A percentile compares a stretch with the other conserved stretches of the same genome.
Evolutionary conservation across 768 basidiomycete genomes (phyloP).

Genomic region (Boletus pseudopeckii): DNA sequence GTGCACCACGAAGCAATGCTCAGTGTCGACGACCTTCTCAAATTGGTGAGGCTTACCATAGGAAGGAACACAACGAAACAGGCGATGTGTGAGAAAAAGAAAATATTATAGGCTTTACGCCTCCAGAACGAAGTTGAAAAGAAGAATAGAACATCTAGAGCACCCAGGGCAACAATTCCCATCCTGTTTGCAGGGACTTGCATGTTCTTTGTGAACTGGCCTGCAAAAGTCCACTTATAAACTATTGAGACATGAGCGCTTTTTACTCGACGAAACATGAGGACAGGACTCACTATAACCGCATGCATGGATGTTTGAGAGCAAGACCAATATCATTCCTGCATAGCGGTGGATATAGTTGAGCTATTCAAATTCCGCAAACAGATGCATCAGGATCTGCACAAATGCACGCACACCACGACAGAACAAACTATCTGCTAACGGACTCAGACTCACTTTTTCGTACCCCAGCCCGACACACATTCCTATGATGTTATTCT

Average conservation of each 20-base stretch:
- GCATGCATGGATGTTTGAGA: slow-evolving; percentile 40
- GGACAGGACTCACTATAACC: slow-evolving; percentile 35
- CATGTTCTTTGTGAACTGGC: slow-evolving; percentile 15
- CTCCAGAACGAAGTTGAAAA: slow-evolving; percentile 43
- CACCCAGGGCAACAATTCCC: slow-evolving; percentile 35
- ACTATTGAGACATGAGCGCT: slow-evolving; percentile 15
- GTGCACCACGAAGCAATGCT: background rate
- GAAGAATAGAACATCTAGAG: slow-evolving; percentile 36
- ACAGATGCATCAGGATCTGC: background rate
- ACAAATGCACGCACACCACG: background rate
- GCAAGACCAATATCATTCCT: slow-evolving; percentile 41
- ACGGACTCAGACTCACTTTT: slow-evolving; percentile 32
- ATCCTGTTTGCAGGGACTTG: slow-evolving; percentile 12
- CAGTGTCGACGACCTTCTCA: slow-evolving; percentile 11
- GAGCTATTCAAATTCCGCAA: slow-evolving; percentile 29
- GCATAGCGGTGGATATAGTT: slow-evolving; percentile 56
- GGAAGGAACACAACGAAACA: slow-evolving; percentile 42
- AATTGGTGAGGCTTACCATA: slow-evolving; percentile 22
- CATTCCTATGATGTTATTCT: slow-evolving; percentile 45
- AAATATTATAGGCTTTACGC: slow-evolving; percentile 41
- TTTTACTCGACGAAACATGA: background rate
- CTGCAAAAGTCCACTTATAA: slow-evolving; percentile 28
- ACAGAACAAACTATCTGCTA: background rate
- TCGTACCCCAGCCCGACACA: slow-evolving; percentile 46
- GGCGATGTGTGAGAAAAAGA: slow-evolving; percentile 40